A percentile compares a stretch with the other conserved stretches of the same genome.
phyloP scores from a whole-genome alignment of 345 rosid genomes.

The Alliaria petiolata region DNA sequence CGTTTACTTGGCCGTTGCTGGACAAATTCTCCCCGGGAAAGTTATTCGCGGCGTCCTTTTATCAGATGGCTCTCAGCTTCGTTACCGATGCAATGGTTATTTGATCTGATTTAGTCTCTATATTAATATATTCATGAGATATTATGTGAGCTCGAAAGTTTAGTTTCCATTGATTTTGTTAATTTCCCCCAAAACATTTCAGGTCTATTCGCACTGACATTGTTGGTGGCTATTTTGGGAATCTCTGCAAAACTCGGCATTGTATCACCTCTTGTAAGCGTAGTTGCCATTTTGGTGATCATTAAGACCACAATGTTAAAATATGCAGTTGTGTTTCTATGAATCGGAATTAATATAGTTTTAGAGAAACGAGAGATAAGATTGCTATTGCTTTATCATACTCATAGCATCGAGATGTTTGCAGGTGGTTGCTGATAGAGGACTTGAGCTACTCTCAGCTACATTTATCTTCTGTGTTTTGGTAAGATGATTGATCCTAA shows the following conservation, averaged over 20 bases:
- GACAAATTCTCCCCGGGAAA: conserved; percentile 65
- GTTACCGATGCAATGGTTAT: conserved; percentile 75
- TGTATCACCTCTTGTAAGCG: conserved; percentile 56
- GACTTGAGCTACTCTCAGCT: conserved; percentile 76
- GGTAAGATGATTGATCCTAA: conserved; percentile 42
- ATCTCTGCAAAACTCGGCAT: conserved; percentile 49
- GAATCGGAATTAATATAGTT: neutral
- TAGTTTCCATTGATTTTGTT: neutral
- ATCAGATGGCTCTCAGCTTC: conserved; percentile 64
- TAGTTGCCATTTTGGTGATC: neutral
- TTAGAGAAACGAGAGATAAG: neutral
- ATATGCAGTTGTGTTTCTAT: neutral
- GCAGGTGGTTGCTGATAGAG: conserved; percentile 80
- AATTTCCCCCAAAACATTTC: neutral
- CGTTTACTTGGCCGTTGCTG: conserved; percentile 61
- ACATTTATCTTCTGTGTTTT: conserved; percentile 65
- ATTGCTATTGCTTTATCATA: neutral
- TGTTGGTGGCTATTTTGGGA: conserved; percentile 58
- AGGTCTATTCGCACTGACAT: conserved; percentile 59
- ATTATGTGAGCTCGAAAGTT: neutral
- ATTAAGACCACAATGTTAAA: neutral
- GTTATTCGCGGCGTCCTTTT: conserved; percentile 56
- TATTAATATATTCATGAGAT: neutral
- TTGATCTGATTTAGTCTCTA: neutral
- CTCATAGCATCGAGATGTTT: neutral